A percentile compares a stretch with the other conserved stretches of the same genome.
phyloP scores from a whole-genome alignment of 2,329 filamentous ascomycete species.

The Aspergillus vadensis region DNA sequence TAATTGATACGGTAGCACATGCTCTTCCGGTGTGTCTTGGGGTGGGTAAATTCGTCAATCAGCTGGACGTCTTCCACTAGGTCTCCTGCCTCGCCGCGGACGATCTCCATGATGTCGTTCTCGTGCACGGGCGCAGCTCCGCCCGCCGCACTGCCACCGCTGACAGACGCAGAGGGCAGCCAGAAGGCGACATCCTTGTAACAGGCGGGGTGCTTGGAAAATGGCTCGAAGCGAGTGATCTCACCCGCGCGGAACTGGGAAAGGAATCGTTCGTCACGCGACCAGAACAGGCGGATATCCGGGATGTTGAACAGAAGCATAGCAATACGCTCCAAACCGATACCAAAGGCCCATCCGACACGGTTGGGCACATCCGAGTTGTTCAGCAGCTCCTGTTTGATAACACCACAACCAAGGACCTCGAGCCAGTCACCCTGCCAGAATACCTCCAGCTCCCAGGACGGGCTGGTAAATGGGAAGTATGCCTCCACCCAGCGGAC shows the following conservation, averaged over 20 bases:
- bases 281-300: slow-evolving; percentile 97
- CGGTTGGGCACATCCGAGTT: slow-evolving; percentile 74
- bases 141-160: slow-evolving; percentile 41
- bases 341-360: slow-evolving; percentile 92
- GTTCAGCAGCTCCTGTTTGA: slow-evolving; percentile 77
- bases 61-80: slow-evolving; percentile 83
- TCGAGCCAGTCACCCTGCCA: slow-evolving; percentile 96
- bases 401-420: slow-evolving; percentile 87
- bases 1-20: slow-evolving; percentile 94
- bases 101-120: slow-evolving; percentile 96
- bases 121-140: slow-evolving; percentile 69
- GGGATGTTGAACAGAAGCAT: slow-evolving; percentile 97
- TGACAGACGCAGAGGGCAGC: slow-evolving; percentile 57
- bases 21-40: slow-evolving; percentile 79
- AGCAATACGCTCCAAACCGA: slow-evolving; percentile 91
- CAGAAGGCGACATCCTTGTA: slow-evolving; percentile 95
- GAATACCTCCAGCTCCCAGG: slow-evolving; percentile 94
- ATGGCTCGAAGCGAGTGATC: slow-evolving; percentile 72
- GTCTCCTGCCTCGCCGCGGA: slow-evolving; percentile 79
- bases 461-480: slow-evolving; percentile 95
- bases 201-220: slow-evolving; percentile 87
- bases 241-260: slow-evolving; percentile 68
- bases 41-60: slow-evolving; percentile 85
- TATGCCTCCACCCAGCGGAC: slow-evolving; percentile 96
- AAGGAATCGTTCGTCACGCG: slow-evolving; percentile 79